Evolutionary conservation across 768 basidiomycete species (phyloP), one percentile per base, ranked within the genome.

Genomic region (Boletales sp.): DNA sequence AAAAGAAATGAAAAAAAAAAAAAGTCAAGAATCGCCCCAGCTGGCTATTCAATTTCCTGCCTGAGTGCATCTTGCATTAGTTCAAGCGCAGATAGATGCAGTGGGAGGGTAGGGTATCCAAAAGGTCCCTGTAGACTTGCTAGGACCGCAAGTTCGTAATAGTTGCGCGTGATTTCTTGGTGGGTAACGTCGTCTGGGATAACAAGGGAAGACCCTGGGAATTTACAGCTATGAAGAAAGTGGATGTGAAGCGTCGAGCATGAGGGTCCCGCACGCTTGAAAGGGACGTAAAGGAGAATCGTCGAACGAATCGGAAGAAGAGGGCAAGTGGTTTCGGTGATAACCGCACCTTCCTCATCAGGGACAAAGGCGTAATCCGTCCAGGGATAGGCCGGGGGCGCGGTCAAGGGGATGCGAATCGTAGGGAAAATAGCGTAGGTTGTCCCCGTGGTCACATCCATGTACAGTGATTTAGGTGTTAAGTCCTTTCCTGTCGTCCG

Each of bases 61-160:
- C 57, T 58, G n/a, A 76, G 61, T 5, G 72, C 71, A 30, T 63
- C 60, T 15, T 68, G 66, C 80, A 89, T 86, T 17, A 74, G 73
- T 50, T 87, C 82, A 21, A 88, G 73, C 14, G 87, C 86, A 30
- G 81, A 83, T 33, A 91, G 72, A 60, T 92, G 89, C 61, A 86
- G 81, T 12, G 89, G 90, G 45, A 92, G 64, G 35, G 72, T 70
- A 10, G 80, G 73, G 58, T 80, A 75, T 46, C 70, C 74, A 28
- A 69, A 73, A 41, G 80, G 69, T 53, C 72, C 73, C 63, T 68
- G 68, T 32, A 66, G 43, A 36, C 55, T 59, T 44, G 82, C 76
- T 10, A 91, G 78, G 28, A 88, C 75, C 2, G 82, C 73, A 15
- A 93, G 76, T 51, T 86, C 85, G 57, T 87, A 75, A 59, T 77